These are phyloP conservation scores for Knufia fluminis DNA, from an alignment of 2,329 filamentous ascomycete genomes.

Conservation along the genomic window DNA sequence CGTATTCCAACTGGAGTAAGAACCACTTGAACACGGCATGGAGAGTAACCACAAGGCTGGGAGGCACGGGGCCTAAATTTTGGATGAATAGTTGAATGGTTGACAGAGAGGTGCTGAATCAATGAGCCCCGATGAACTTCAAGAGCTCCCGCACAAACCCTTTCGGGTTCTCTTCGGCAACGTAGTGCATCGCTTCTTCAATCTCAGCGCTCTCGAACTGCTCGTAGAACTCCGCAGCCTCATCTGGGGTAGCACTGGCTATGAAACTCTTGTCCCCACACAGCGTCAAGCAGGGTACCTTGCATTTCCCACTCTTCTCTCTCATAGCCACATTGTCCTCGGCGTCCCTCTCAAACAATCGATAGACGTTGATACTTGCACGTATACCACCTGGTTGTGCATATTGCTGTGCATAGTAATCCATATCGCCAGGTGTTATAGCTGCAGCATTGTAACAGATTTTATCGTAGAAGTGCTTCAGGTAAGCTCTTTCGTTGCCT, in stretches of 20 bases:
- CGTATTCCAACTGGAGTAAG: no score
- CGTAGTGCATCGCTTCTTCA: slow-evolving; percentile 28
- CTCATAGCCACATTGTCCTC: slow-evolving; percentile 26
- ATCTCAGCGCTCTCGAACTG: slow-evolving; percentile 23
- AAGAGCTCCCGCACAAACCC: slow-evolving; percentile 29
- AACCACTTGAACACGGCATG: no score
- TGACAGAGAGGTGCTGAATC: no score
- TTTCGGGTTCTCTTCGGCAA: slow-evolving; percentile 33
- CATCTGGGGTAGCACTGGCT: slow-evolving; percentile 22
- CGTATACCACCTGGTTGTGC: slow-evolving; percentile 29
- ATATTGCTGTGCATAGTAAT: slow-evolving; percentile 32
- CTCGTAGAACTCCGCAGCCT: slow-evolving; percentile 29
- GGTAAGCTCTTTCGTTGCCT: slow-evolving; percentile 34
- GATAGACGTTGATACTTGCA: slow-evolving; percentile 28
- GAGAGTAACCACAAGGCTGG: no score
- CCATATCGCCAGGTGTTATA: slow-evolving; percentile 30
- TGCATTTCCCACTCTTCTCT: slow-evolving; percentile 26
- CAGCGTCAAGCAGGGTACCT: slow-evolving; percentile 26
- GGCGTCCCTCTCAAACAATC: slow-evolving; percentile 28
- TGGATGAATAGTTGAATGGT: no score
- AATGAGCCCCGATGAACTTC: slow-evolving; percentile 21
- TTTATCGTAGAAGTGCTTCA: slow-evolving; percentile 38
- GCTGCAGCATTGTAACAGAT: slow-evolving; percentile 30
- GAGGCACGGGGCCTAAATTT: no score
- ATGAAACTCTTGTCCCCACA: slow-evolving; percentile 26